phyloP scores from a whole-genome alignment of 1,284 basidiomycete genomes.

The Cutaneotrichosporon sp. region DNA sequence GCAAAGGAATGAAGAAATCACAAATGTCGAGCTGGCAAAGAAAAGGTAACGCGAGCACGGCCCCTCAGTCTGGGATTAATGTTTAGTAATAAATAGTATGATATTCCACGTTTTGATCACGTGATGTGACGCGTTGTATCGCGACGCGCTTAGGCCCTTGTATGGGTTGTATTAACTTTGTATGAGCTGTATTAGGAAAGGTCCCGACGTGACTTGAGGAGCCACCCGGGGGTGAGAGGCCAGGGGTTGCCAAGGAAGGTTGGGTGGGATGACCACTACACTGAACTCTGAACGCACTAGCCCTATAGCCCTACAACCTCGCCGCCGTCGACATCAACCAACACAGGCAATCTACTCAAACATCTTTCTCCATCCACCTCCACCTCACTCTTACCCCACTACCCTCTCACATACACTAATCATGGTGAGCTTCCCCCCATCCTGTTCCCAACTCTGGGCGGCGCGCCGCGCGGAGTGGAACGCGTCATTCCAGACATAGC shows the following conservation, averaged over 20 bases:
- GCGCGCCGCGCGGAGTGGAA: neutral
- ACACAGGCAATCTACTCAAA: neutral
- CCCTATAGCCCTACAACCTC: neutral
- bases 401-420: slow-evolving; percentile 3
- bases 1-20: slow-evolving; percentile 15
- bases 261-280: neutral
- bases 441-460: neutral
- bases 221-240: neutral
- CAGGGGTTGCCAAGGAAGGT: neutral
- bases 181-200: neutral
- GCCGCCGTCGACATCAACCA: slow-evolving; percentile 3
- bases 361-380: slow-evolving; percentile 1
- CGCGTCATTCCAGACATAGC: neutral
- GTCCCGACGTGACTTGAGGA: slow-evolving; percentile 1
- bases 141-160: neutral
- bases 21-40: neutral
- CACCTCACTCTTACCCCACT: neutral
- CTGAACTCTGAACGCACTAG: too few species aligned
- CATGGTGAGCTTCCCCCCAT: slow-evolving; percentile 3
- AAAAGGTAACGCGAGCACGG: neutral
- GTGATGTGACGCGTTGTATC: neutral
- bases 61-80: neutral
- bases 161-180: too few species aligned
- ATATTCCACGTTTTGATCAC: neutral
- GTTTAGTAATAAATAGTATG: neutral